phyloP scores from a whole-genome alignment of 352 stramenopile genomes.

The Pythium coloratum region DNA sequence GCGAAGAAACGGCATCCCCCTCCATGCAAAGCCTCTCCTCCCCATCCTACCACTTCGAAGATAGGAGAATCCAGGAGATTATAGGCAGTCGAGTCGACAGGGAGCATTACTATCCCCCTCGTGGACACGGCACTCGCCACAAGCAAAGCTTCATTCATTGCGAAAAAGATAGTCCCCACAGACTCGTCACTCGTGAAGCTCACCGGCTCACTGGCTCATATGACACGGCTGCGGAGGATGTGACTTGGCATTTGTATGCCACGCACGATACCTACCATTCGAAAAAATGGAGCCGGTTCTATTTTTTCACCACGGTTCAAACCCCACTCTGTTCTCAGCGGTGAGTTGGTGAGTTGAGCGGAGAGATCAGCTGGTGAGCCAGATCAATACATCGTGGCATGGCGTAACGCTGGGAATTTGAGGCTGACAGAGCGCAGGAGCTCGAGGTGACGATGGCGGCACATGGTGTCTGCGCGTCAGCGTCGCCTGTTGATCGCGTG shows the following conservation, averaged over 20 bases:
- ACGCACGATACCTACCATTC: background rate
- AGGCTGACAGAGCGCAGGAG: background rate
- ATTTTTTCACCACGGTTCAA: background rate
- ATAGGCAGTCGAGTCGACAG: background rate
- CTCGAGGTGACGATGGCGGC: background rate
- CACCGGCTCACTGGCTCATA: background rate
- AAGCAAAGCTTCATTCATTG: background rate
- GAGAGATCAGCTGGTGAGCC: background rate
- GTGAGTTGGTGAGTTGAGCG: background rate
- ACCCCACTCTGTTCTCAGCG: background rate
- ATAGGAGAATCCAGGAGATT: background rate
- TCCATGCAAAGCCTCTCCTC: background rate
- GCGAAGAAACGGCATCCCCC: too few relatives aligned
- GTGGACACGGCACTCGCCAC: background rate
- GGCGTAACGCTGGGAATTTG: background rate
- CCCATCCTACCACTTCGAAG: background rate
- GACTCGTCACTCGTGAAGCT: background rate
- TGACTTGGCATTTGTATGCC: background rate
- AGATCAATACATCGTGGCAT: background rate
- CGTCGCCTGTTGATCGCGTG: background rate
- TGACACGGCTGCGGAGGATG: background rate
- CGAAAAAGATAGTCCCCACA: background rate
- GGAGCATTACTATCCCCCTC: background rate
- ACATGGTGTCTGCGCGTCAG: background rate
- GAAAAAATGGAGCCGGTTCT: background rate